Percentiles rank a stretch among this genome's conserved stretches.
Conservation (phyloP, 106 monocot species). For the Triglochin maritima region DNA sequence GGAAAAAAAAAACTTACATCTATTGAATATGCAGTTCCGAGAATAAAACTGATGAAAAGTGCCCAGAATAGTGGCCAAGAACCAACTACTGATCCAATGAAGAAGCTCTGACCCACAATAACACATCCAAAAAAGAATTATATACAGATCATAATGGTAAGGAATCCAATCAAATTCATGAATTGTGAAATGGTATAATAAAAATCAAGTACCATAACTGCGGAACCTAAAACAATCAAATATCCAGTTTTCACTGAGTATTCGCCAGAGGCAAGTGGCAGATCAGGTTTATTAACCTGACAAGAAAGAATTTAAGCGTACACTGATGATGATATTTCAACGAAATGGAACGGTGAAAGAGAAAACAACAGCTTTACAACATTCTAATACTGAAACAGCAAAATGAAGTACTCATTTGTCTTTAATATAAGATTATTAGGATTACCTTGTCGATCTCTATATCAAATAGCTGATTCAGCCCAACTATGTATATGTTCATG, state of each 20-base stretch:
- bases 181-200: too few species aligned
- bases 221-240: constrained; percentile 47
- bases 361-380: not conserved
- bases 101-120: constrained; percentile 73
- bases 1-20: constrained; percentile 41
- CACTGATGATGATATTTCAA: not conserved
- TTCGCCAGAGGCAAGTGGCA: constrained; percentile 93
- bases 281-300: constrained; percentile 89
- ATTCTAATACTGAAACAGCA: not conserved
- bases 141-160: too few species aligned
- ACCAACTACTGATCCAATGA: constrained; percentile 67
- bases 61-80: constrained; percentile 96
- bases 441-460: constrained; percentile 98
- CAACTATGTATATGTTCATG: constrained; percentile 99
- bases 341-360: not conserved
- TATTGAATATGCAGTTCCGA: constrained; percentile 94
- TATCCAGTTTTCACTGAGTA: constrained; percentile 58
- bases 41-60: constrained; percentile 90
- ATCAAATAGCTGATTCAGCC: constrained; percentile 90
- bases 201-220: constrained; percentile 51
- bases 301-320: constrained; percentile 1
- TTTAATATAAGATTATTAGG: not conserved
- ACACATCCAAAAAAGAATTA: not conserved
- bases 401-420: not conserved
- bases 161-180: too few species aligned